Conservation (phyloP, 2,329 filamentous ascomycete genomes). For the Penicillium sp. region DNA sequence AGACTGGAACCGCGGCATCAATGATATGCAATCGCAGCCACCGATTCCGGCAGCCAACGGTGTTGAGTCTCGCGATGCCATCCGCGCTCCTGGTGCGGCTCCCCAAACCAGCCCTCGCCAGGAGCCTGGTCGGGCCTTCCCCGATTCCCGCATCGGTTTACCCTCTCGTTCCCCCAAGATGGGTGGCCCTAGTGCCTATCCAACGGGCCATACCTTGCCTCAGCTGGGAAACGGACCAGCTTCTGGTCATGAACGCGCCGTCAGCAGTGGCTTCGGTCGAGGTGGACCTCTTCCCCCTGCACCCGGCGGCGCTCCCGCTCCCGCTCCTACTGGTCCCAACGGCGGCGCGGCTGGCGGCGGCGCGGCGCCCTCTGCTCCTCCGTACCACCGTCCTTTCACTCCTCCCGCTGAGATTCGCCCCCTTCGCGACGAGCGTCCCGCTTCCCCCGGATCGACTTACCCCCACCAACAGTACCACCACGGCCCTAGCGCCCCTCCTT, state of each 20-base stretch:
- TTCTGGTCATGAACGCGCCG: constrained; percentile 39
- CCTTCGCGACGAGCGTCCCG: constrained; percentile 75
- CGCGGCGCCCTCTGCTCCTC: constrained; percentile 52
- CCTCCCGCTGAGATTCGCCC: constrained; percentile 79
- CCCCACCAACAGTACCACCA: constrained; percentile 75
- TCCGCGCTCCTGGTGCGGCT: constrained; percentile 63
- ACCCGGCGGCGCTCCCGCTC: constrained; percentile 43
- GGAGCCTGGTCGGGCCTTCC: constrained; percentile 66
- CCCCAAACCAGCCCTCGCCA: constrained; percentile 72
- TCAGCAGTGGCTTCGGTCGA: constrained; percentile 30
- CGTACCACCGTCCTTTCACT: constrained; percentile 70
- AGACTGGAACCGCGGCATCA: constrained; percentile 64
- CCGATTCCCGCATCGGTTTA: constrained; percentile 54
- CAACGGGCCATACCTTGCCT: constrained; percentile 47
- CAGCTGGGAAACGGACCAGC: constrained; percentile 48
- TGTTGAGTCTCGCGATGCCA: constrained; percentile 72
- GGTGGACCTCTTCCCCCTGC: constrained; percentile 43
- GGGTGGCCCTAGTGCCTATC: constrained; percentile 51
- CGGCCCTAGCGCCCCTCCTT: constrained; percentile 58
- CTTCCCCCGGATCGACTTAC: constrained; percentile 87
- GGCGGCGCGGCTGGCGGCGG: constrained; percentile 53
- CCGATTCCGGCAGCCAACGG: constrained; percentile 61
- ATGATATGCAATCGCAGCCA: constrained; percentile 65
- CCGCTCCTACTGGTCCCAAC: constrained; percentile 21
- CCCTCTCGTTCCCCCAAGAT: constrained; percentile 59